phyloP scores from a whole-genome alignment of 108 stramenopile genomes.

The Skeletonema tropicum region DNA sequence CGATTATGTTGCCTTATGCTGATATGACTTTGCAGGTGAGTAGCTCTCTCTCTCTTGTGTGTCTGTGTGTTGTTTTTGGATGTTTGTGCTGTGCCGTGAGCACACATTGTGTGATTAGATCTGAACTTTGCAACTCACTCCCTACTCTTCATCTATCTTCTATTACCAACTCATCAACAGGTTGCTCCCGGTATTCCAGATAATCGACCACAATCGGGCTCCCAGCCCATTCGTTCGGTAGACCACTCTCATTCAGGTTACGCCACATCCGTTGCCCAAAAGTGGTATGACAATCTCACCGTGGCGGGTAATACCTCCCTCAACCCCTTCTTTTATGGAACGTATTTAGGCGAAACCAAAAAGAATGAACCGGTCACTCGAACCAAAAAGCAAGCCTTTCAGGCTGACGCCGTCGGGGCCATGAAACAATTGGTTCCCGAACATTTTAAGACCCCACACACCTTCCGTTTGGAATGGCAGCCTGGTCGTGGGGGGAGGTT shows the following conservation, averaged over 20 bases:
- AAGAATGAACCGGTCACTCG: conserved; percentile 82
- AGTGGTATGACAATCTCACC: conserved; percentile 88
- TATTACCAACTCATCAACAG: conserved; percentile 28
- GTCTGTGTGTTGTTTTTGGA: background rate
- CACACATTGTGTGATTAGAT: background rate
- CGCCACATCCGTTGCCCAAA: conserved; percentile 64
- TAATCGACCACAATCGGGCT: conserved; percentile 86
- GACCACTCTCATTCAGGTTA: conserved; percentile 55
- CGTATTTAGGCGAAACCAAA: conserved; percentile 84
- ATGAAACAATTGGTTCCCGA: conserved; percentile 73
- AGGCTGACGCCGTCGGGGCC: conserved; percentile 95
- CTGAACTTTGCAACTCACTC: background rate
- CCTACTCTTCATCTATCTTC: background rate
- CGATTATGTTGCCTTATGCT: conserved; percentile 78
- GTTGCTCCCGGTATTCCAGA: conserved; percentile 88
- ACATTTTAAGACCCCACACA: conserved; percentile 89
- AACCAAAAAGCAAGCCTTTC: conserved; percentile 86
- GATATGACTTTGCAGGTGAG: conserved; percentile 91
- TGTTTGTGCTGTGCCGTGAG: background rate
- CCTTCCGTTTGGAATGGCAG: conserved; percentile 95
- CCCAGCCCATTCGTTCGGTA: conserved; percentile 63
- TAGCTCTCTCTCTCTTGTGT: background rate
- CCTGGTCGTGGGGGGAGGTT: conserved; percentile 87
- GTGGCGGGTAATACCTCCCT: conserved; percentile 84
- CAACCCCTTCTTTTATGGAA: conserved; percentile 97